Base-by-base conservation (phyloP, 108 stramenopile genomes). In the Fragilariopsis cylindrus region DNA sequence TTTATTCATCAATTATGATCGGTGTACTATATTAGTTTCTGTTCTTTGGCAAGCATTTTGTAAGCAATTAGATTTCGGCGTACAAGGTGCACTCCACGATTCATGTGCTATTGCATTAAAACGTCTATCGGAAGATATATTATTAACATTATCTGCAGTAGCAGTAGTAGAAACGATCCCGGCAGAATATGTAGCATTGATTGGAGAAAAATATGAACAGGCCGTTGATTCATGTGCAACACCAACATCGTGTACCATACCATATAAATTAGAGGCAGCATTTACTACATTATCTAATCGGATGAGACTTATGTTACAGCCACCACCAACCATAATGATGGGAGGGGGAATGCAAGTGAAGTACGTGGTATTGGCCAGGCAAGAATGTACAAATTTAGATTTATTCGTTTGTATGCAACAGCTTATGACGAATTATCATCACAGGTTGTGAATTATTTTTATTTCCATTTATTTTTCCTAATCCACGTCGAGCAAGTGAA, bases 21-120 rank as follows among this genome's bases (percentile, higher is more conserved):
- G 82, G 82, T 13, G 55, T 82, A 11, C 18, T 65, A 2, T 73
- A 18, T 19, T 82, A 12, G 4, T 78, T 3, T 74, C 82, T 16
- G 82, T 75, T 5, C 70, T 82, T 43, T 79, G 74, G 78, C 82
- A 82, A 76, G 78, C 82, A 11, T 30, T 82, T 3, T 54, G 76
- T 50, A 77, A 78, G 48, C 78, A 78, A 43, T 8, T 82, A 63
- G 75, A 82, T 42, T 49, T 82, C 55, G 82, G 78, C 1, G 70
- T 60, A 16, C 73, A 72, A 41, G 77, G 56, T 16, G 58, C 66
- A 1, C 48, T 82, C 3, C 82, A 82, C 41, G 72, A 75, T 13
- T 53, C 74, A 4, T 60, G 74, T 16, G 66, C 78, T 4, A 43
- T 54, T 42, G 73, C 72, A 4, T 45, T 82, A 47, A 77, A 82